These are phyloP conservation scores for Candida mesenterica DNA, from an alignment of 1,139 yeast species.

Conservation along the genomic window DNA sequence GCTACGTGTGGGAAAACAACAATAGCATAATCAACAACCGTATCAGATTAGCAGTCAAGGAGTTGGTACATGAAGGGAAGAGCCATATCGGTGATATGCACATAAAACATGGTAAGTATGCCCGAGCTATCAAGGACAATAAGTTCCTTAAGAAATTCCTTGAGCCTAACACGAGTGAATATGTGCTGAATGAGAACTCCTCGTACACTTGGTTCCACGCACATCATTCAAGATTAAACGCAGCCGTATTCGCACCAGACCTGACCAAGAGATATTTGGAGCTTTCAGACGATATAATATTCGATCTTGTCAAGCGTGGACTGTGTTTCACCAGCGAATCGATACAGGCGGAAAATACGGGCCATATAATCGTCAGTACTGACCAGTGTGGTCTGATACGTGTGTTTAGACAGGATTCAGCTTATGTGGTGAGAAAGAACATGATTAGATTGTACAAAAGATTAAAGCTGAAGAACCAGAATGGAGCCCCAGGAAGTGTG, in stretches of 20 bases:
- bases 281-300: slow-evolving; percentile 75
- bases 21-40: slow-evolving; percentile 41
- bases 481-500: background rate
- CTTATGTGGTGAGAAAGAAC: slow-evolving; percentile 38
- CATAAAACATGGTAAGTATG: slow-evolving; percentile 31
- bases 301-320: slow-evolving; percentile 50
- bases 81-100: slow-evolving; percentile 33
- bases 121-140: slow-evolving; percentile 31
- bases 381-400: slow-evolving; percentile 73
- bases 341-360: slow-evolving; percentile 14
- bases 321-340: background rate
- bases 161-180: slow-evolving; percentile 25
- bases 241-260: slow-evolving; percentile 79
- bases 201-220: slow-evolving; percentile 74
- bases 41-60: slow-evolving; percentile 33
- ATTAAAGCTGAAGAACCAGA: background rate
- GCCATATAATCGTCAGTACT: slow-evolving; percentile 67
- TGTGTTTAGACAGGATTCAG: slow-evolving; percentile 78
- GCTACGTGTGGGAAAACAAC: slow-evolving; percentile 66
- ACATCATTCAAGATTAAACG: slow-evolving; percentile 69
- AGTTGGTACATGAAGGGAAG: slow-evolving; percentile 36
- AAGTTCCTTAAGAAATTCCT: slow-evolving; percentile 32
- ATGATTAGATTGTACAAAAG: slow-evolving; percentile 10
- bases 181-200: slow-evolving; percentile 46
- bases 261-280: slow-evolving; percentile 63